These are phyloP conservation scores for Scorias spongiosa DNA, from an alignment of 2,329 filamentous ascomycete genomes.

Conservation along the genomic window DNA sequence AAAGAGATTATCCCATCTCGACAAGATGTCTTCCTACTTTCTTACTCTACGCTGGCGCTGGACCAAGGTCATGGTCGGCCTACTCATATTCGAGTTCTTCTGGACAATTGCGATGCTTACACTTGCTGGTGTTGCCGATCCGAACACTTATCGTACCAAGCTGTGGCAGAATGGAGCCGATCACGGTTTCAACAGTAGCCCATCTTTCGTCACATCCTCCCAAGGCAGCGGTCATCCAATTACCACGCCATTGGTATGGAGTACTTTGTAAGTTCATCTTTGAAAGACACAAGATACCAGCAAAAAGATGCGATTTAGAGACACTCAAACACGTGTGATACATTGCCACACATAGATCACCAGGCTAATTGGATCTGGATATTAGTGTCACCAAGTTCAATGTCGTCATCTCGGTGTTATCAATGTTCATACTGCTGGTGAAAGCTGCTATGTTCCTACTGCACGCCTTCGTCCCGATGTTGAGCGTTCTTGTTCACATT, in stretches of 20 bases:
- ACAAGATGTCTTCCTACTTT: neutral
- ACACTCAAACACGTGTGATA: neutral
- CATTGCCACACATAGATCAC: neutral
- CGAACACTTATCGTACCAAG: constrained; percentile 54
- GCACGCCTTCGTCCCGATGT: constrained; percentile 52
- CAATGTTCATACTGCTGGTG: constrained; percentile 58
- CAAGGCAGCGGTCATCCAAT: constrained; percentile 55
- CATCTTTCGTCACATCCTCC: constrained; percentile 53
- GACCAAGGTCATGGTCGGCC: constrained; percentile 34
- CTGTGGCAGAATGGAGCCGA: constrained; percentile 60
- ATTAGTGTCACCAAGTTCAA: constrained; percentile 58
- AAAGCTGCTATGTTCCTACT: constrained; percentile 57
- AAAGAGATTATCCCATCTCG: too few species aligned
- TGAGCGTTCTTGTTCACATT: constrained; percentile 44
- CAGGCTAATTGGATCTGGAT: neutral
- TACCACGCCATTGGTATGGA: constrained; percentile 56
- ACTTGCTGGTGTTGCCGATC: constrained; percentile 58
- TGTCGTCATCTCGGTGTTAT: constrained; percentile 59
- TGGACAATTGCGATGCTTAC: constrained; percentile 51
- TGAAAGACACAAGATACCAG: neutral
- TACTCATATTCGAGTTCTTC: constrained; percentile 51
- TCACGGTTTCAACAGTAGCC: constrained; percentile 60
- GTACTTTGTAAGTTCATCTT: constrained; percentile 43
- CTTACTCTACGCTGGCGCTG: constrained; percentile 36
- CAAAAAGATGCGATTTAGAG: neutral